A percentile compares a stretch with the other conserved stretches of the same genome.
These are phyloP conservation scores for Datura wrightii DNA, from an alignment of 257 asterid genomes.

Conservation along the genomic window DNA sequence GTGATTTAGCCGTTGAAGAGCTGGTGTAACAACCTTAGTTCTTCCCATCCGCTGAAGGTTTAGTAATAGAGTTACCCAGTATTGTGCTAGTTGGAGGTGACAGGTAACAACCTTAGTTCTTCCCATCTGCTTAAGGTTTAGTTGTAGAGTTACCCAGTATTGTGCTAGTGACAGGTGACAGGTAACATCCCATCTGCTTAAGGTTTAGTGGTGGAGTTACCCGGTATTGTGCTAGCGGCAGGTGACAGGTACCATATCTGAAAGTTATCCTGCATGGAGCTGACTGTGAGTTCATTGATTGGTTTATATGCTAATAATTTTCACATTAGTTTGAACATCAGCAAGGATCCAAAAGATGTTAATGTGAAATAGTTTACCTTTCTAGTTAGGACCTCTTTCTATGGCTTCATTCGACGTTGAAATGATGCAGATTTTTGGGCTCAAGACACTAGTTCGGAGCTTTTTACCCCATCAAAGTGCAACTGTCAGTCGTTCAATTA, in stretches of 20 bases:
- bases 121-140: background rate
- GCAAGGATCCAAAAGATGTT: conserved; percentile 17
- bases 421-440: conserved; percentile 75
- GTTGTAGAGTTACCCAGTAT: no score
- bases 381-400: conserved; percentile 15
- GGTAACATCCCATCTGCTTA: background rate
- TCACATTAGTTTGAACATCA: background rate
- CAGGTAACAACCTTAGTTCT: background rate
- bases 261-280: conserved; percentile 3
- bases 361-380: background rate
- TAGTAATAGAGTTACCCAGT: no score
- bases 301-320: background rate
- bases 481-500: conserved; percentile 52
- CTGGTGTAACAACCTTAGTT: background rate
- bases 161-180: no score
- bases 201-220: background rate
- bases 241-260: conserved; percentile 1
- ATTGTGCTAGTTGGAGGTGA: no score
- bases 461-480: conserved; percentile 65
- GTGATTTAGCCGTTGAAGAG: background rate
- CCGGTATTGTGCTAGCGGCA: background rate
- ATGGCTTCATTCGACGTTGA: background rate
- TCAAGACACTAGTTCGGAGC: conserved; percentile 78
- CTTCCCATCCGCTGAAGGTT: background rate
- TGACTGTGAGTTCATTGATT: conserved; percentile 26